phyloP scores from a whole-genome alignment of 2,329 filamentous ascomycete genomes.

The Diaporthe sp. region DNA sequence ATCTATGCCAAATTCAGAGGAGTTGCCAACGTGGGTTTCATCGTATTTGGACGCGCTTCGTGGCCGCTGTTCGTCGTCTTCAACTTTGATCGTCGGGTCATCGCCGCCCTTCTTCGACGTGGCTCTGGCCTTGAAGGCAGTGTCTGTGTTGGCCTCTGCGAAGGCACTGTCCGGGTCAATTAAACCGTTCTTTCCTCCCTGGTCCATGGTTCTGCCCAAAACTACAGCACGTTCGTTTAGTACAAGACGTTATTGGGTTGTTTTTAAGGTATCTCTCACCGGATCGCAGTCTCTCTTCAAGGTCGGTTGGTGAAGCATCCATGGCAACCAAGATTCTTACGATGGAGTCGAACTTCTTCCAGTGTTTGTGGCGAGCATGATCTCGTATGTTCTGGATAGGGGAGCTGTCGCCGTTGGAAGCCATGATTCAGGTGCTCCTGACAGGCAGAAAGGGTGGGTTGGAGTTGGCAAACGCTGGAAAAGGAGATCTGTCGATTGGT shows the following conservation, averaged over 20 bases:
- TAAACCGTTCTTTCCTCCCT: not conserved
- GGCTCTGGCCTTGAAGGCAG: not conserved
- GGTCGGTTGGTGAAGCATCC: not conserved
- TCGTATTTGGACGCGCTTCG: too few species aligned
- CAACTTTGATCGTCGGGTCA: not conserved
- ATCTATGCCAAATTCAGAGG: not conserved
- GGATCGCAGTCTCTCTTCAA: not conserved
- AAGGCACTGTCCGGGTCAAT: not conserved
- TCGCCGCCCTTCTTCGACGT: not conserved
- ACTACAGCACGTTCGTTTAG: not conserved
- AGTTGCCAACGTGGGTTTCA: too few species aligned
- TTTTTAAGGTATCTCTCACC: not conserved
- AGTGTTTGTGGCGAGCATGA: not conserved
- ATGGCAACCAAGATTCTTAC: not conserved
- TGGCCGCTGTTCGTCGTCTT: not conserved
- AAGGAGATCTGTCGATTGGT: not conserved
- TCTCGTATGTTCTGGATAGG: not conserved
- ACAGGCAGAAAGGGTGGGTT: not conserved
- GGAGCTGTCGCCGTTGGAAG: not conserved
- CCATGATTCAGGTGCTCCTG: not conserved
- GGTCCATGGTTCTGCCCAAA: not conserved
- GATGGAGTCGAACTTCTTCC: not conserved
- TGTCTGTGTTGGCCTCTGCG: too few species aligned
- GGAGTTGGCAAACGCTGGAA: not conserved
- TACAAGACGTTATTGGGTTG: not conserved